phyloP scores from a whole-genome alignment of 169 alveolate genomes.

The Cryptosporidium bovis region DNA sequence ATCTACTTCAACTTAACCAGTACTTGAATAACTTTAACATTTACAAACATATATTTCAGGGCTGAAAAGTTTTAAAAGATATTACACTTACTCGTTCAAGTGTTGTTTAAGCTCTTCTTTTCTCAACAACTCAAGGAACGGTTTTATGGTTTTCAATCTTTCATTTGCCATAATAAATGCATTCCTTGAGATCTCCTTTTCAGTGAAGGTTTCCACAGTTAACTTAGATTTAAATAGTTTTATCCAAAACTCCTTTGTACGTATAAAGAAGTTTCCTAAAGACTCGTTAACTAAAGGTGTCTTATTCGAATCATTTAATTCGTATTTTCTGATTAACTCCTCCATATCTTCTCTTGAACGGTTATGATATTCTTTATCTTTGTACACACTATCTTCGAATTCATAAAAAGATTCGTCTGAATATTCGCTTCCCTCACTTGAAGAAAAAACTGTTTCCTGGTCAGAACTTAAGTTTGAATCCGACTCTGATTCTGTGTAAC shows the following conservation, averaged over 20 bases:
- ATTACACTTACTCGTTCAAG: neutral
- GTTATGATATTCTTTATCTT: neutral
- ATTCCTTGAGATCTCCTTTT: slow-evolving; percentile 58
- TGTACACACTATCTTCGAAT: neutral
- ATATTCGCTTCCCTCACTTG: slow-evolving; percentile 15
- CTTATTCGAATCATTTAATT: slow-evolving; percentile 75
- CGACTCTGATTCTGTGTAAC: slow-evolving; percentile 7
- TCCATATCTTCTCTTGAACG: slow-evolving; percentile 35
- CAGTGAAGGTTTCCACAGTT: slow-evolving; percentile 23
- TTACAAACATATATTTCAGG: slow-evolving; percentile 38
- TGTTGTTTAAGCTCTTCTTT: slow-evolving; percentile 11
- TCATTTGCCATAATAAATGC: slow-evolving; percentile 42
- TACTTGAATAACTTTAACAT: slow-evolving; percentile 19
- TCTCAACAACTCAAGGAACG: slow-evolving; percentile 13
- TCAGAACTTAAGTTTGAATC: slow-evolving; percentile 20
- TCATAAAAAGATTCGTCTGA: neutral
- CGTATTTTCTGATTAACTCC: slow-evolving; percentile 1
- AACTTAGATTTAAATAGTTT: slow-evolving; percentile 74
- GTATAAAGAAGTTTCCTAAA: slow-evolving; percentile 80
- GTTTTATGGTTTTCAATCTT: slow-evolving; percentile 18
- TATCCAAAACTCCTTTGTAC: slow-evolving; percentile 84
- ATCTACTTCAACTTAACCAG: slow-evolving; percentile 57
- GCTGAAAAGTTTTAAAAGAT: neutral
- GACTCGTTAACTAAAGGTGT: slow-evolving; percentile 80
- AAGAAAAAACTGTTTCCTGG: neutral